Evolutionary conservation across 1,284 basidiomycete genomes (phyloP).

Genomic region (Cutaneotrichosporon cavernicola): DNA sequence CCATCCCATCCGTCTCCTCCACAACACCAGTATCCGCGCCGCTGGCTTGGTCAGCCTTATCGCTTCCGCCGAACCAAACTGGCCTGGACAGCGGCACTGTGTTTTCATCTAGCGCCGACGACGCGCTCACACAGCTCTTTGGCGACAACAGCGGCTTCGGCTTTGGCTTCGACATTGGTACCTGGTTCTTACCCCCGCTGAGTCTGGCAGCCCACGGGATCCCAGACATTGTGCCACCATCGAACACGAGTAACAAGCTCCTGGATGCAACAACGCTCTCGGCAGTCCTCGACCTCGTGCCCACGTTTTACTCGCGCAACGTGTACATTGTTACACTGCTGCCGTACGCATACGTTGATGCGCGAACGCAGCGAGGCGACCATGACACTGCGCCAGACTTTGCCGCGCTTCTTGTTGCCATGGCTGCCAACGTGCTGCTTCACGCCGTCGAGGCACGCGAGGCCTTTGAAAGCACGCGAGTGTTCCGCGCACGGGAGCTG

Average conservation of each 20-base stretch:
- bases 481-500: neutral
- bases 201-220: neutral
- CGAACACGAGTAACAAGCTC: neutral
- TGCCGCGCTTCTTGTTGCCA: neutral
- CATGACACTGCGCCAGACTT: neutral
- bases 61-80: neutral
- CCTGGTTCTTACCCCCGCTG: neutral
- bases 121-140: neutral
- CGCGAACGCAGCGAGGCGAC: neutral
- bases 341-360: neutral
- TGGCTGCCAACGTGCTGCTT: neutral
- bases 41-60: neutral
- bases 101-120: neutral
- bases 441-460: neutral
- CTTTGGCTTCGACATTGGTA: neutral
- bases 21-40: neutral
- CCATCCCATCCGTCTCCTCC: neutral
- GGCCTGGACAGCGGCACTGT: neutral
- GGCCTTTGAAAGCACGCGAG: neutral
- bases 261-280: neutral
- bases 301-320: neutral
- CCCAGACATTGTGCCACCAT: neutral
- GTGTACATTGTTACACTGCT: neutral
- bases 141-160: neutral
- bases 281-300: neutral